Evolutionary conservation across 306 rosid genomes (phyloP).

Genomic region (Casuarina equisetifolia): DNA sequence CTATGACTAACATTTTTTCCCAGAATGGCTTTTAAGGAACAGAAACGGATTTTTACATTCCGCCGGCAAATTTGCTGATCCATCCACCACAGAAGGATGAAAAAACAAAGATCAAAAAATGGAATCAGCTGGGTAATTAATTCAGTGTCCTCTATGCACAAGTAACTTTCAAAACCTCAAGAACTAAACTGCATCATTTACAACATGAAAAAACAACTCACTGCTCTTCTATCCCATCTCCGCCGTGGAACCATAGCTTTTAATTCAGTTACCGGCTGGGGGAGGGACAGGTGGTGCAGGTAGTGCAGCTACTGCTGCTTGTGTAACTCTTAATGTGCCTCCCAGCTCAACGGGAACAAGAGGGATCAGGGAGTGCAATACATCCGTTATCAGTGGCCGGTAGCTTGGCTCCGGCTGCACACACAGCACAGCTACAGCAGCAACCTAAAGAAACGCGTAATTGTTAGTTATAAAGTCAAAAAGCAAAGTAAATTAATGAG

Average conservation of each 20-base stretch:
- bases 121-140: conserved; percentile 21
- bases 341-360: conserved; percentile 84
- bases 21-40: background rate
- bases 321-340: conserved; percentile 71
- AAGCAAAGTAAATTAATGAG: background rate
- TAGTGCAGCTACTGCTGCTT: conserved; percentile 30
- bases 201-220: conserved; percentile 34
- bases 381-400: conserved; percentile 83
- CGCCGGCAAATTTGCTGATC: conserved; percentile 10
- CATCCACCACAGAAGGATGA: conserved; percentile 8
- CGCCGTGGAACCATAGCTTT: background rate
- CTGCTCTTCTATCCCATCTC: conserved; percentile 9
- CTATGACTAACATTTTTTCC: background rate
- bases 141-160: conserved; percentile 38
- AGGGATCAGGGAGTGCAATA: conserved; percentile 87
- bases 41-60: background rate
- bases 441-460: conserved; percentile 51
- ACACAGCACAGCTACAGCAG: conserved; percentile 94
- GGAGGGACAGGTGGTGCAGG: conserved; percentile 7
- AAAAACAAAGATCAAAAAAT: conserved; percentile 4
- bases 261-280: background rate
- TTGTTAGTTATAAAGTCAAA: background rate
- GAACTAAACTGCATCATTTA: conserved; percentile 28
- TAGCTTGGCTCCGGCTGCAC: conserved; percentile 96
- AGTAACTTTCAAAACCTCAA: conserved; percentile 7